phyloP scores from a whole-genome alignment of 2,329 filamentous ascomycete genomes.

The Talaromyces sp. region DNA sequence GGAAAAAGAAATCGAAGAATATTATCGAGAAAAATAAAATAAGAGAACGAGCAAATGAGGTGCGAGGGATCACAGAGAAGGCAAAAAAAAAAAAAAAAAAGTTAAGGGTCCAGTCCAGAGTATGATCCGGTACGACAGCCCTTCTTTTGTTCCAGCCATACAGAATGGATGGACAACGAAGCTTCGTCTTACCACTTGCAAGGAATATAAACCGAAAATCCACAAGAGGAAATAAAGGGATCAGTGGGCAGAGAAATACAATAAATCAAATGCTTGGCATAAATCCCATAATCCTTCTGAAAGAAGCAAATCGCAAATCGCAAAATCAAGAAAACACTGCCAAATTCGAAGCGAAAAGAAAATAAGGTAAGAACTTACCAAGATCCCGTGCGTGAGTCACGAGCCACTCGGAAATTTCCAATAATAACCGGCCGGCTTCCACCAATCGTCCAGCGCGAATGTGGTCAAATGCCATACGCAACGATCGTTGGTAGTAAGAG shows the following conservation, averaged over 20 bases:
- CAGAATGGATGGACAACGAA: not conserved
- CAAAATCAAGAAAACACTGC: not conserved
- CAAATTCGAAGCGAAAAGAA: conserved; percentile 12
- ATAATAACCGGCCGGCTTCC: conserved; percentile 61
- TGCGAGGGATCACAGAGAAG: not conserved
- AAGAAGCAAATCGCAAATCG: not conserved
- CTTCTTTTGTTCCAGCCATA: not conserved
- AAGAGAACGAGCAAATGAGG: not conserved
- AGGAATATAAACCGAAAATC: conserved; percentile 1
- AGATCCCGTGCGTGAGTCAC: conserved; percentile 66
- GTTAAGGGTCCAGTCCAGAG: conserved; percentile 16
- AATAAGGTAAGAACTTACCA: conserved; percentile 58
- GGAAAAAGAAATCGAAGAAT: not conserved
- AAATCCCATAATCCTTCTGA: too few species aligned
- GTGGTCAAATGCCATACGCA: conserved; percentile 70
- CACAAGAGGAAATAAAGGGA: not conserved
- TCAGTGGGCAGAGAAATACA: not conserved
- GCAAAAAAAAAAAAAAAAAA: not conserved
- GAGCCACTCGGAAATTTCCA: conserved; percentile 68
- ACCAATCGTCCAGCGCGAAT: conserved; percentile 64
- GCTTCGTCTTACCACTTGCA: conserved; percentile 5
- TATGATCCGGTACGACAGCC: conserved; percentile 16
- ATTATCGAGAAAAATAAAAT: not conserved
- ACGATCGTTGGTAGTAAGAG: conserved; percentile 59
- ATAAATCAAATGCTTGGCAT: not conserved